Base-by-base conservation (phyloP, 768 basidiomycete species). In the Boletus patriciae region DNA sequence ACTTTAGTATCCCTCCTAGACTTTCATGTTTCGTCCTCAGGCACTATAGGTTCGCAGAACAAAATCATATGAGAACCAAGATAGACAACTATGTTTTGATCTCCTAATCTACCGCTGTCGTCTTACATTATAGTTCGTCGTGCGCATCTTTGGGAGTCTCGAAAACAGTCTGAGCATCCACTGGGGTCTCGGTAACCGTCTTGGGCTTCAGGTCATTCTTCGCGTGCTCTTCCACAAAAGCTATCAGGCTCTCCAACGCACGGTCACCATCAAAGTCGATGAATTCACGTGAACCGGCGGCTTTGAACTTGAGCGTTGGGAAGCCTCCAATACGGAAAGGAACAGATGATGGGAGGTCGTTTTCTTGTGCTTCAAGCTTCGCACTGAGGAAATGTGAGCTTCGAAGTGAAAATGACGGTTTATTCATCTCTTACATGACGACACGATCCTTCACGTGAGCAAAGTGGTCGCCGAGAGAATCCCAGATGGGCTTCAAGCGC, bases 261-360 rank as follows among this genome's bases (percentile, higher is more conserved):
- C 92, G 86, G 66, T 94, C 97, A 62, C 97, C 97, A 61, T 91
- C 87, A 70, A 95, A 98, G 71, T 97, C 93, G 51, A 95, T 76
- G 78, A 95, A 99, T 50, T 92, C 87, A 52, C 79, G 77, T 21
- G 83, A 76, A 45, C 96, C 96, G 15, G 97, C 96, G 6, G 86
- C 81, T 78, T 94, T 95, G 83, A 99, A 96, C 73, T 98, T 98
- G 68, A 98, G 70, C 6, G 97, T 98, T 9, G 97, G 96, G 88
- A 93, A 94, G 40, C 93, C 92, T 53, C 78, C 66, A 57, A 98
- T 75, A 51, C 87, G 84, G 92, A 99, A 98, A 33, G 88, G 84
- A 57, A 88, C 84, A n/a, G 83, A 83, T 19, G 87, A 79, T 46
- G 97, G 96, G 16, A 99, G 81, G 71, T 99, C 97, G 72, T 99